These are phyloP conservation scores for Leccinum angustisporum DNA, from an alignment of 1,284 basidiomycete species.

Conservation along the genomic window DNA sequence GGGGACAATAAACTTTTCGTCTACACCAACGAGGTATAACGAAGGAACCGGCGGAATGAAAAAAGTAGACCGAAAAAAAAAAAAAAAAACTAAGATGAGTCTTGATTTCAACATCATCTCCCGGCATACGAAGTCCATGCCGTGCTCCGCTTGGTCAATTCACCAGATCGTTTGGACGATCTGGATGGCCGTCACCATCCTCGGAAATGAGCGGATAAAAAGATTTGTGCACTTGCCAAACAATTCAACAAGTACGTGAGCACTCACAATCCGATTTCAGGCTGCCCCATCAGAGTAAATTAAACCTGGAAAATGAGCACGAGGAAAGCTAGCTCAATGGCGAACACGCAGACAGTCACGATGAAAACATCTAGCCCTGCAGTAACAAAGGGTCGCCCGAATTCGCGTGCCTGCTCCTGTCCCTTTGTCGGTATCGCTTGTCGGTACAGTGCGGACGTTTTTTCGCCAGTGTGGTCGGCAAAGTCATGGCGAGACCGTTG, in stretches of 20 bases:
- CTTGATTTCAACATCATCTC: neutral
- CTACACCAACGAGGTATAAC: neutral
- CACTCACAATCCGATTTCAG: neutral
- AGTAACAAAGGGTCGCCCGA: conserved; percentile 77
- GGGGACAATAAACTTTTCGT: conserved; percentile 13
- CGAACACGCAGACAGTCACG: conserved; percentile 60
- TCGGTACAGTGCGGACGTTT: conserved; percentile 19
- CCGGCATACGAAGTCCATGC: conserved; percentile 3
- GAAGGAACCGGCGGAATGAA: neutral
- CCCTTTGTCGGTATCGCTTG: conserved; percentile 47
- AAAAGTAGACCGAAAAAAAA: neutral
- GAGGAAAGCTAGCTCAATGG: conserved; percentile 64
- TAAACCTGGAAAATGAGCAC: conserved; percentile 49
- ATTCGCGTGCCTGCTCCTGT: conserved; percentile 57
- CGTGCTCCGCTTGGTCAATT: conserved; percentile 11
- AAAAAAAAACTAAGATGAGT: neutral
- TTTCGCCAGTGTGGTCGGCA: conserved; percentile 51
- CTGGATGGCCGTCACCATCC: neutral
- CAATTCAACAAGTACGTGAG: neutral
- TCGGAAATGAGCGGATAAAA: neutral
- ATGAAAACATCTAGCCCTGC: conserved; percentile 72
- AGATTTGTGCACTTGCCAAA: neutral
- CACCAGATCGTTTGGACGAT: conserved; percentile 17
- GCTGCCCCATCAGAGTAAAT: conserved; percentile 7
- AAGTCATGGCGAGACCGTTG: conserved; percentile 72